Evolutionary conservation across 176 grass and related monocot species (phyloP).

Genomic region (Eremochloa ophiuroides): DNA sequence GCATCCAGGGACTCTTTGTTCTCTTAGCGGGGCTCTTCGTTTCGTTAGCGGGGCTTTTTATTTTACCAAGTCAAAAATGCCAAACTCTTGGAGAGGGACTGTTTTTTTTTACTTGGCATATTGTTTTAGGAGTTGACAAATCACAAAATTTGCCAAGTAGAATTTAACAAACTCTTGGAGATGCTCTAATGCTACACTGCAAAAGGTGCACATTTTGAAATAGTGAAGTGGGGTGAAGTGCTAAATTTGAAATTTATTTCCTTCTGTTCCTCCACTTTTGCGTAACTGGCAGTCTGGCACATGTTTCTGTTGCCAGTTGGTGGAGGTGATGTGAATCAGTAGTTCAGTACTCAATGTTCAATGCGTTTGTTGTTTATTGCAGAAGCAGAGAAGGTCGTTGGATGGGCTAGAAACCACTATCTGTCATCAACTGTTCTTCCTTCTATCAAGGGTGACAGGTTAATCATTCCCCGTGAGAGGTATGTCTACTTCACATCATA

Average conservation of each 20-base stretch:
- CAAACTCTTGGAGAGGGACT: too few species aligned
- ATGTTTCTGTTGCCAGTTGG: not conserved
- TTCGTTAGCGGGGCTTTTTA: too few species aligned
- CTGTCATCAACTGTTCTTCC: slow-evolving; percentile 66
- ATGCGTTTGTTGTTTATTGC: slow-evolving; percentile 31
- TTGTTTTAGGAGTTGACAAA: too few species aligned
- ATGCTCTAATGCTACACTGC: not conserved
- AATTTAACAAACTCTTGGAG: too few species aligned
- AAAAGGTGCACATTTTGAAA: not conserved
- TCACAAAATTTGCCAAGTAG: too few species aligned
- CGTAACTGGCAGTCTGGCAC: too few species aligned
- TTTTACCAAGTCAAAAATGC: too few species aligned
- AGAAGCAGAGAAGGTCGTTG: slow-evolving; percentile 81
- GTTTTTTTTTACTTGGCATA: too few species aligned
- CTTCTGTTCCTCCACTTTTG: too few species aligned
- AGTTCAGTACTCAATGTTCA: too few species aligned
- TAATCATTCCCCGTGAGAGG: slow-evolving; percentile 87
- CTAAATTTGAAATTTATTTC: not conserved
- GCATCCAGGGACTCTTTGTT: too few species aligned
- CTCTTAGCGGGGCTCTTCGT: too few species aligned
- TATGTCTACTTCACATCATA: slow-evolving; percentile 31
- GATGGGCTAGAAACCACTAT: slow-evolving; percentile 91
- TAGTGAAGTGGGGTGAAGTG: not conserved
- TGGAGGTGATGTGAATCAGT: not conserved
- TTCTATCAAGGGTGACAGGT: slow-evolving; percentile 49